phyloP scores from a whole-genome alignment of 1,284 basidiomycete genomes.

The Ceratobasidium sp. region DNA sequence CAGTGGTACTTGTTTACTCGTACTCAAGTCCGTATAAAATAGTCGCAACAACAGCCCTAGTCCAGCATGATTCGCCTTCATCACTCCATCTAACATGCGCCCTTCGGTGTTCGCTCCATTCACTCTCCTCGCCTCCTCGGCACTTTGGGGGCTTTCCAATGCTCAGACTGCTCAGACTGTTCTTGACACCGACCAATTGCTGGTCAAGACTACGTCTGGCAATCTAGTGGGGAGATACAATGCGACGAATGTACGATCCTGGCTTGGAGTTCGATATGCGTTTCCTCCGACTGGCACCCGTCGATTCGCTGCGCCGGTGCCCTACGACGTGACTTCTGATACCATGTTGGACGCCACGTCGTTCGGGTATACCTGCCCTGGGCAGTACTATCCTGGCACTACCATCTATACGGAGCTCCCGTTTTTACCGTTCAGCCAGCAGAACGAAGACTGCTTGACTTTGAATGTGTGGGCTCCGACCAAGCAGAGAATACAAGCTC shows the following conservation, averaged over 20 bases:
- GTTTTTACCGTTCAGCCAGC: constrained; percentile 4
- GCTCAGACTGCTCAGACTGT: neutral
- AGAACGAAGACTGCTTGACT: neutral
- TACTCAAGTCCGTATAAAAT: neutral
- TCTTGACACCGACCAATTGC: neutral
- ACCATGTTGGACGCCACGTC: neutral
- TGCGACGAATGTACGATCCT: constrained; percentile 1
- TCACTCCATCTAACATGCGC: neutral
- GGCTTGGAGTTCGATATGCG: constrained; percentile 6
- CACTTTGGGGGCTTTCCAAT: neutral
- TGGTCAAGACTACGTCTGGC: neutral
- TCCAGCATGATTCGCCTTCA: neutral
- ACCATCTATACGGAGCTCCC: neutral
- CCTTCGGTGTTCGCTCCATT: neutral
- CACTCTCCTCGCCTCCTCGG: neutral
- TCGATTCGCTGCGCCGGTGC: constrained; percentile 7
- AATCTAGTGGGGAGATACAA: neutral
- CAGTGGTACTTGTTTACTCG: neutral
- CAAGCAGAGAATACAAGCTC: constrained; percentile 11
- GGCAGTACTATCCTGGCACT: neutral
- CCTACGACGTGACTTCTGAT: neutral
- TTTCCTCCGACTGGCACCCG: neutral
- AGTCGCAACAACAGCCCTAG: neutral
- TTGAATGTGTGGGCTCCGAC: constrained; percentile 10
- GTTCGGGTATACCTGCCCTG: constrained; percentile 5